These are phyloP conservation scores for Populus simonii DNA, from an alignment of 345 rosid genomes.

Conservation along the genomic window DNA sequence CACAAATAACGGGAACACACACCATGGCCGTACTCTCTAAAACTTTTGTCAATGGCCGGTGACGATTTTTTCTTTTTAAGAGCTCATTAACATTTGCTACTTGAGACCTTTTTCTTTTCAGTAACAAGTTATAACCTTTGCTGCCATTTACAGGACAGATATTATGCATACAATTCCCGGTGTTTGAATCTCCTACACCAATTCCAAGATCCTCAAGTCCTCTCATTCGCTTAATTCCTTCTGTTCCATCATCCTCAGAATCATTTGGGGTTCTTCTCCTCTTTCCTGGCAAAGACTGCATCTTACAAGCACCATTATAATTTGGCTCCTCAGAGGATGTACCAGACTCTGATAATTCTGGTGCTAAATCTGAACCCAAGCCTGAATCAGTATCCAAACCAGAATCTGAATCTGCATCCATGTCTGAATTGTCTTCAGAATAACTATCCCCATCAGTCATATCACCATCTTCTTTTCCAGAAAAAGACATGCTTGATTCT, in stretches of 20 bases:
- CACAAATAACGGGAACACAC: conserved; percentile 63
- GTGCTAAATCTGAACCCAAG: conserved; percentile 36
- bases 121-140: conserved; percentile 41
- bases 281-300: conserved; percentile 48
- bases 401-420: conserved; percentile 1
- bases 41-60: conserved; percentile 81
- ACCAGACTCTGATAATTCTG: conserved; percentile 65
- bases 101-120: conserved; percentile 71
- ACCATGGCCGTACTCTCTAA: conserved; percentile 85
- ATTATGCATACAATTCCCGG: conserved; percentile 44
- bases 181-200: conserved; percentile 48
- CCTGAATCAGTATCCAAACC: conserved; percentile 3
- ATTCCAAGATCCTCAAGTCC: conserved; percentile 92
- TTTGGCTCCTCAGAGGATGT: conserved; percentile 65
- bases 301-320: conserved; percentile 41
- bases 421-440: conserved; percentile 37
- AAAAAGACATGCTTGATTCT: conserved; percentile 51
- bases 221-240: conserved; percentile 93
- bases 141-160: conserved; percentile 49
- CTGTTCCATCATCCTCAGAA: conserved; percentile 96
- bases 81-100: conserved; percentile 52
- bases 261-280: conserved; percentile 93
- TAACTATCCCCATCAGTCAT: conserved; percentile 36
- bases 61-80: conserved; percentile 69
- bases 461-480: conserved; percentile 50